Evolutionary conservation across 139 green algal species (phyloP).

Genomic region (Volvox africanus): DNA sequence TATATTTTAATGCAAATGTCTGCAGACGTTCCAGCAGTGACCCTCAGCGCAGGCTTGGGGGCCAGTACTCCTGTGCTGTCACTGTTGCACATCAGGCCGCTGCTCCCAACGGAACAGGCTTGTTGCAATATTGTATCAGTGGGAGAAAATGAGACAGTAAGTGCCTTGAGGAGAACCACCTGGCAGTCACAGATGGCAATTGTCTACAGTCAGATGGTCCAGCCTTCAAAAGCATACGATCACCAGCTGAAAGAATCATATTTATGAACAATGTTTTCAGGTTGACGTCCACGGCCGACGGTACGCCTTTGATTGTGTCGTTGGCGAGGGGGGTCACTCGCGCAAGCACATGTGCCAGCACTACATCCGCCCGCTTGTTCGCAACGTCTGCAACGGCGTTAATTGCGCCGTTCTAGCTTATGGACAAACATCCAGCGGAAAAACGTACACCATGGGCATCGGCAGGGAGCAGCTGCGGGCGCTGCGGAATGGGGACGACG

Average conservation of each 20-base stretch:
- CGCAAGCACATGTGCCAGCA: conserved; percentile 75
- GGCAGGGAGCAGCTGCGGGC: conserved; percentile 33
- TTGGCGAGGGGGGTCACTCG: conserved; percentile 20
- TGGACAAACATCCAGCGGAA: conserved; percentile 94
- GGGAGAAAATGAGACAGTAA: conserved; percentile 28
- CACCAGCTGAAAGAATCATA: too few species aligned
- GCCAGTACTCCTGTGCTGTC: background rate
- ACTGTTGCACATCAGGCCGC: background rate
- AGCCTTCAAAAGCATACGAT: too few species aligned
- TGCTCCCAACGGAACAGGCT: background rate
- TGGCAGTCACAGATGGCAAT: too few species aligned
- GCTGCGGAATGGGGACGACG: background rate
- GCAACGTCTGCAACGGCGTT: conserved; percentile 84
- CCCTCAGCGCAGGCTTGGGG: background rate
- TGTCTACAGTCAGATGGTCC: too few species aligned
- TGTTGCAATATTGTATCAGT: conserved; percentile 20
- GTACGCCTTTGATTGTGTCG: conserved; percentile 35
- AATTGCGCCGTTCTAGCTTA: conserved; percentile 97
- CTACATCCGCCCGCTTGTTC: conserved; percentile 71
- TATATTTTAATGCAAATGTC: too few species aligned
- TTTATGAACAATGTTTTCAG: background rate
- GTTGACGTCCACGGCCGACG: conserved; percentile 14
- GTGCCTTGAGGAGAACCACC: background rate
- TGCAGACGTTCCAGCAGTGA: too few species aligned
- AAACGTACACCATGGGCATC: conserved; percentile 95